These are phyloP conservation scores for Ustilago sp. DNA, from an alignment of 1,284 basidiomycete species.

Conservation along the genomic window DNA sequence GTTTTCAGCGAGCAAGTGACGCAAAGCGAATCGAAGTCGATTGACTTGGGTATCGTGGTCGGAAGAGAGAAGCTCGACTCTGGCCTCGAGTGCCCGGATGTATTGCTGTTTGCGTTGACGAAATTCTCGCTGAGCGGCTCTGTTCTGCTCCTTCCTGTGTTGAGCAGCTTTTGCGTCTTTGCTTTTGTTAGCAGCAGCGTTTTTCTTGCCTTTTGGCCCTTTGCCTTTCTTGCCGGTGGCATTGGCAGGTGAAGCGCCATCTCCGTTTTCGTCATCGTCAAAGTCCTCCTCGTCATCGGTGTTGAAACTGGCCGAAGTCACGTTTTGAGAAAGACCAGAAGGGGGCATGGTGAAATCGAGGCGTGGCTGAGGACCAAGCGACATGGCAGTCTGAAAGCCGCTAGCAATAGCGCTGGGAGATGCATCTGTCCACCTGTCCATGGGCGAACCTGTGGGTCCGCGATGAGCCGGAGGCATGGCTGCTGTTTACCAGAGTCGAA, in stretches of 20 bases:
- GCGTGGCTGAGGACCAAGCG: slow-evolving; percentile 56
- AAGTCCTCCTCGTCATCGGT: slow-evolving; percentile 50
- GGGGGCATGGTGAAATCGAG: slow-evolving; percentile 4
- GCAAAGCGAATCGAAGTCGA: slow-evolving; percentile 54
- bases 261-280: slow-evolving; percentile 51
- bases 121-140: slow-evolving; percentile 64
- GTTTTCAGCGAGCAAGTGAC: slow-evolving; percentile 61
- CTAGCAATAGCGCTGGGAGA: slow-evolving; percentile 54
- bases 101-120: slow-evolving; percentile 66
- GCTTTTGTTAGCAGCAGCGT: slow-evolving; percentile 28
- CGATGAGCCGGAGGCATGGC: slow-evolving; percentile 54
- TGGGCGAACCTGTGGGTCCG: slow-evolving; percentile 53
- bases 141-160: slow-evolving; percentile 63
- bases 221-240: slow-evolving; percentile 30
- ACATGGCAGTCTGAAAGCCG: slow-evolving; percentile 58
- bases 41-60: slow-evolving; percentile 65
- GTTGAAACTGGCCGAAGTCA: slow-evolving; percentile 27
- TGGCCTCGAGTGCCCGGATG: slow-evolving; percentile 61
- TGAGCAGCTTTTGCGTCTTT: slow-evolving; percentile 42
- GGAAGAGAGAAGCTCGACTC: slow-evolving; percentile 62
- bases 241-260: slow-evolving; percentile 24
- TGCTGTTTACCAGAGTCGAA: not conserved
- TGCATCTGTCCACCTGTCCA: slow-evolving; percentile 60
- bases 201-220: slow-evolving; percentile 19
- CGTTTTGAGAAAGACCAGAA: slow-evolving; percentile 20